A percentile compares a stretch with the other conserved stretches of the same genome.
phyloP scores from a whole-genome alignment of 2,329 filamentous ascomycete genomes.

The Sporothrix mexicana region DNA sequence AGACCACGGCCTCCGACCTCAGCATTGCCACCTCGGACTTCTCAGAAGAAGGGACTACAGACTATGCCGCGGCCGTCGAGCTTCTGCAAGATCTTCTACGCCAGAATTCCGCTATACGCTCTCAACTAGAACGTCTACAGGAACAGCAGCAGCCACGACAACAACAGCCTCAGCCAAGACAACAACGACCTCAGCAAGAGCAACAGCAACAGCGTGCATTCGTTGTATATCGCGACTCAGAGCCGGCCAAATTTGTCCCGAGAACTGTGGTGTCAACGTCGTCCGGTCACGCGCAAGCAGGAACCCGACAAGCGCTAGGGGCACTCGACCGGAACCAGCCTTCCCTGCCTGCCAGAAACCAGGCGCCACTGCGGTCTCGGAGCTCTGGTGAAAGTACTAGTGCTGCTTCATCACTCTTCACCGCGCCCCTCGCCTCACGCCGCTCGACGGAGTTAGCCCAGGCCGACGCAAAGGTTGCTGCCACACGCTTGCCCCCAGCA shows the following conservation, averaged over 20 bases:
- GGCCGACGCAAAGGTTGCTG: slow-evolving; percentile 15
- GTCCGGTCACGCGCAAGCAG: not conserved
- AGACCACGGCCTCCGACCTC: slow-evolving; percentile 5
- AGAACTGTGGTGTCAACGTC: slow-evolving; percentile 6
- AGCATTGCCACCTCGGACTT: not conserved
- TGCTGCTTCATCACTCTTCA: not conserved
- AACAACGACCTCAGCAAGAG: not conserved
- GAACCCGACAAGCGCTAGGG: slow-evolving; percentile 5
- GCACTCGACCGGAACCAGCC: not conserved
- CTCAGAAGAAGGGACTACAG: not conserved
- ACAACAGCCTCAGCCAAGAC: not conserved
- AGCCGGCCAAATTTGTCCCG: not conserved
- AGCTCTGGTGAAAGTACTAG: not conserved
- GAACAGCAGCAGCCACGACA: not conserved
- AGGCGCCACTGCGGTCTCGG: slow-evolving; percentile 1
- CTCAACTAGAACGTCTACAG: not conserved
- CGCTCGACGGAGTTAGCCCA: slow-evolving; percentile 4
- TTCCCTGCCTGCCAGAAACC: not conserved
- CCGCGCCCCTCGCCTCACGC: not conserved
- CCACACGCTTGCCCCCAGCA: not conserved
- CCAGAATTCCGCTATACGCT: not conserved
- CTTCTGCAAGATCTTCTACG: not conserved
- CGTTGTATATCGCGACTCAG: slow-evolving; percentile 5
- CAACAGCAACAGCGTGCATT: slow-evolving; percentile 12
- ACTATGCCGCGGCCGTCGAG: not conserved